Conservation (phyloP, 345 rosid species). For the Citrus cavaleriei region DNA sequence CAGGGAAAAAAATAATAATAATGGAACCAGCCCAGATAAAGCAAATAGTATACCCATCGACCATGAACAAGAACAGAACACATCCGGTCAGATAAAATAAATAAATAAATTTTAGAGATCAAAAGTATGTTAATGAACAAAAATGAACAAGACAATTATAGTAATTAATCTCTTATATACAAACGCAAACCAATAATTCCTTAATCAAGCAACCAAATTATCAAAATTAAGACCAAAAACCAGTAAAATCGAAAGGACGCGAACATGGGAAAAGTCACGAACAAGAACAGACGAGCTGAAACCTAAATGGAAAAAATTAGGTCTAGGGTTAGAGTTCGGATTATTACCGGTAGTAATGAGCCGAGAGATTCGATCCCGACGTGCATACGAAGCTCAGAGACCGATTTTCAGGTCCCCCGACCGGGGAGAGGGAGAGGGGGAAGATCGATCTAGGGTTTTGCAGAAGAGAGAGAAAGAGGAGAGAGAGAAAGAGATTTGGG, state of each 20-base stretch:
- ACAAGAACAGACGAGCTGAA: no score
- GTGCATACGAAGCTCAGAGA: conserved; percentile 10
- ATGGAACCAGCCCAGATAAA: conserved; percentile 11
- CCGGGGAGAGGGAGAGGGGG: background rate
- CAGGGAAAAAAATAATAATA: no score
- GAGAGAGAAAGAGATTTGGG: conserved; percentile 32
- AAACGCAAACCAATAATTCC: background rate
- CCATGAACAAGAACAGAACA: background rate
- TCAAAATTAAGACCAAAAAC: background rate
- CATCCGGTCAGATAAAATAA: background rate
- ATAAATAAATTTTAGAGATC: background rate
- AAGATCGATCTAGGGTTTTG: conserved; percentile 45
- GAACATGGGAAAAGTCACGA: background rate
- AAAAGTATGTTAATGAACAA: background rate
- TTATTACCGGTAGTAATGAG: conserved; percentile 7
- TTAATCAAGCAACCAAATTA: background rate
- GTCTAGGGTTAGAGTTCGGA: conserved; percentile 1
- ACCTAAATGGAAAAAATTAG: background rate
- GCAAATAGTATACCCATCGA: background rate
- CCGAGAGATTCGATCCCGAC: conserved; percentile 4
- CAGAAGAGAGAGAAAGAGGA: conserved; percentile 11
- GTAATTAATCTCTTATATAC: background rate
- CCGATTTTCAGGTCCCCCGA: conserved; percentile 9
- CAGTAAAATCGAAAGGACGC: background rate
- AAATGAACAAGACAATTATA: background rate